Base-by-base conservation (phyloP, 441 rosid species). In the Sinapis alba region DNA sequence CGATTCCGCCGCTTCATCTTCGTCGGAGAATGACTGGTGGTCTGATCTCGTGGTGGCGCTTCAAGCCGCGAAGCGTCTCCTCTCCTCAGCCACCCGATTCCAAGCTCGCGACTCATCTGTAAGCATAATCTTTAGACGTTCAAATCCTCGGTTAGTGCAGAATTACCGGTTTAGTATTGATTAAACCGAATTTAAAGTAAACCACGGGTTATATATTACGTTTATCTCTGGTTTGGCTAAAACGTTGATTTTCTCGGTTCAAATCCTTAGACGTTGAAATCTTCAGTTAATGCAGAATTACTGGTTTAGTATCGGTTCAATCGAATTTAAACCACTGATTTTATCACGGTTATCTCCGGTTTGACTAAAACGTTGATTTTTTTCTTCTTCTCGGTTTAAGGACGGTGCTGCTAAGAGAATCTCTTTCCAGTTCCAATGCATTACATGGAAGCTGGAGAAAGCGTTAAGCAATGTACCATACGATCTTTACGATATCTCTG, bases 381-480 rank as follows among this genome's bases (percentile, higher is more conserved):
- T 34, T 8, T 16, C 12, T 68, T 43, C n/a, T 47, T 83, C 72
- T 83, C 75, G 67, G 75, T 84, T 86, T 32, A 84, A 96, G 98
- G 97, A 86, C 79, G 90, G 71, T 73, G 87, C 83, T 71, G 84
- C 86, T 1, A 85, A 84, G 88, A 89, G 85, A 76, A 87, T 93
- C 68, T 79, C 90, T 4, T 86, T 86, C 73, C 98, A 88, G 78
- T 88, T 96, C 71, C 97, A 88, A 30, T 84, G 87, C 32, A 88
- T 96, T 77, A 87, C 97, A 1, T 83, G 89, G 90, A 89, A 89
- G 80, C 84, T 93, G 71, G 97, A 89, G 84, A 91, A 85, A 81
- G 93, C 94, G 18, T 87, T 96, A 79, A 81, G 83, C 68, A 80
- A 77, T 27, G 18, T 93, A 19, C 96, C 99, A 1, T 91, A 86